Base-by-base conservation (phyloP, 768 basidiomycete genomes). In the Amanita pallidorosea region DNA sequence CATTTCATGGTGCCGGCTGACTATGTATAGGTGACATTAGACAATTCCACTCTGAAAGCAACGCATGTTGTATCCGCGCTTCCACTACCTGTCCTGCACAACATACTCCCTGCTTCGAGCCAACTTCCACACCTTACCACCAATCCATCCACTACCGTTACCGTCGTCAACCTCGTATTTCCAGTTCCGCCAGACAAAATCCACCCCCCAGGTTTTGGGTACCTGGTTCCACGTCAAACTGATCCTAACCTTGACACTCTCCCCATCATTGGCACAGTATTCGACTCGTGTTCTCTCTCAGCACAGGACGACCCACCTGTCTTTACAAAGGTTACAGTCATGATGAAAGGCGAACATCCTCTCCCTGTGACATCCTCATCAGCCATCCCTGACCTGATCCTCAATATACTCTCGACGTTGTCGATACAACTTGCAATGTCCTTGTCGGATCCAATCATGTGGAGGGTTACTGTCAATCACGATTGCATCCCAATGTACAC, bases 171-270 rank as follows among this genome's bases (percentile, higher is more conserved):
- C 69, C 70, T 98, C 60, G 77, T 97, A 55, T 97, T 95, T 69
- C 69, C 80, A 40, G 61, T 63, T 27, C 61, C 75, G 27, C 63
- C 69, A 20, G 60, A 67, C 51, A 52, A 62, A 20, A 73, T 94
- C 45, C 85, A 91, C 57, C 91, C 92, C 0, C 73, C 74, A 2
- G 95, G 95, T 3, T 99, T 97, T 62, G 95, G 95, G 7, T 97
- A 93, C 69, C 83, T 99, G 60, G 76, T 96, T 47, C 92, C 94
- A 0, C 86, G 93, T 13, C 81, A 86, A 0, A 58, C 65, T n/a
- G 50, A 54, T 11, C 47, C 57, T 15, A 43, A 52, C 18, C 36
- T 50, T 13, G 53, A 48, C 3, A 44, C 54, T 4, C 63, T 72
- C 9, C 77, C 79, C 3, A 75, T 88, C 17, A 74, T 98, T 0